Conservation (phyloP, 129 eudicot genomes). For the Artemisia annua region DNA sequence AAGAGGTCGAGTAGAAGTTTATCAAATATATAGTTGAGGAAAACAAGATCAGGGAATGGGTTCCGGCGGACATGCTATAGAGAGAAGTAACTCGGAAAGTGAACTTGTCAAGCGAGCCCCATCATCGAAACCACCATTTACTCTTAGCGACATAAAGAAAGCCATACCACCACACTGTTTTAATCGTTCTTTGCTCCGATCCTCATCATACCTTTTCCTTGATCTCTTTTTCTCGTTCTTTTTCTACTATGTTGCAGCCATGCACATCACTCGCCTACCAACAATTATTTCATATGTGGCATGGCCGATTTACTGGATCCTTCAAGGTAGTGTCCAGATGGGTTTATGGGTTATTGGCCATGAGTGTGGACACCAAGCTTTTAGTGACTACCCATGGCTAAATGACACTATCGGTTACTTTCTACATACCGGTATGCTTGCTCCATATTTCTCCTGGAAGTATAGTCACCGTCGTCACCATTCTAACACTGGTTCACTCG, state of each 20-base stretch:
- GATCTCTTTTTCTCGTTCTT: not conserved
- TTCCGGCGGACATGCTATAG: not conserved
- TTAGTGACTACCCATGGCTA: no score
- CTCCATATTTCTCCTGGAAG: conserved; percentile 9
- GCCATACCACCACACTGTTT: conserved; percentile 8
- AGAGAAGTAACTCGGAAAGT: not conserved
- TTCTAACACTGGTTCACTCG: not conserved
- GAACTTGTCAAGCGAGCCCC: conserved; percentile 1
- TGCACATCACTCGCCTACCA: conserved; percentile 2
- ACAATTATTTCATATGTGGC: not conserved
- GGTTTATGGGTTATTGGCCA: not conserved
- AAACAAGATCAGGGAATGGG: not conserved
- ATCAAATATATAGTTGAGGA: no score
- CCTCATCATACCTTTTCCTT: not conserved
- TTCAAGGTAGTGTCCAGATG: conserved; percentile 3
- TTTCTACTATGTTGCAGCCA: conserved; percentile 5
- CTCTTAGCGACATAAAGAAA: conserved; percentile 1
- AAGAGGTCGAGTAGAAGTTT: no score
- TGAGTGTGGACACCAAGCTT: no score
- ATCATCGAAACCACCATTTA: not conserved
- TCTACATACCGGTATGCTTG: not conserved
- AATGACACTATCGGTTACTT: no score
- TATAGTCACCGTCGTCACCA: conserved; percentile 8
- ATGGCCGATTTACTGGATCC: not conserved
- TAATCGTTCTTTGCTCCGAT: not conserved